Evolutionary conservation across 345 rosid species (phyloP).

Genomic region (Gossypium ekmanianum): DNA sequence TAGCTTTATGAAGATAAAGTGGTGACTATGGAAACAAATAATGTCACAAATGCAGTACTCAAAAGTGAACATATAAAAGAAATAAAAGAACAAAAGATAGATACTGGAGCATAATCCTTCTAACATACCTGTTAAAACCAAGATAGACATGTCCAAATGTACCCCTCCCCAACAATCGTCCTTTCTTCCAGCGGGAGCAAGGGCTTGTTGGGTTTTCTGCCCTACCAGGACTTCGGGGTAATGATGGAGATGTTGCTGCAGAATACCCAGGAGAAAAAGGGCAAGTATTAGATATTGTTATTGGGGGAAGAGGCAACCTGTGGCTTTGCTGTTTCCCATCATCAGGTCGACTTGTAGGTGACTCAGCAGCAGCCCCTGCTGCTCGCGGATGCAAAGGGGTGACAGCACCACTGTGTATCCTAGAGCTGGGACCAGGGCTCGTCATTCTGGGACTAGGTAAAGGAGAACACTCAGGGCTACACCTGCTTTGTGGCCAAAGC

Average conservation of each 20-base stretch:
- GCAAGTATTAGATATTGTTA: constrained; percentile 60
- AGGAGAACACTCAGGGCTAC: constrained; percentile 97
- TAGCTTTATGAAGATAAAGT: not conserved
- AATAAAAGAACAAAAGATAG: not conserved
- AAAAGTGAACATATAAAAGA: not conserved
- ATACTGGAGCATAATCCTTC: not conserved
- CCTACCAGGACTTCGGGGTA: constrained; percentile 92
- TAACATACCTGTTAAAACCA: constrained; percentile 61
- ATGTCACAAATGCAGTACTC: not conserved
- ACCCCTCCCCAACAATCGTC: constrained; percentile 59
- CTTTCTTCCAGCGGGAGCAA: constrained; percentile 63
- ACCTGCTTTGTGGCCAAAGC: constrained; percentile 90
- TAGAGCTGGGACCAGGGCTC: constrained; percentile 95
- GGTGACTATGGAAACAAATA: not conserved
- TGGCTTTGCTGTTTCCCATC: constrained; percentile 88
- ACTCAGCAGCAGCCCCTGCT: constrained; percentile 61
- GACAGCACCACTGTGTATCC: constrained; percentile 97
- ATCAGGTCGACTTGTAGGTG: constrained; percentile 64
- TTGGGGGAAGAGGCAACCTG: constrained; percentile 85
- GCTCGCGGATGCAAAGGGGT: constrained; percentile 96
- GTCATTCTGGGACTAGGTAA: constrained; percentile 94
- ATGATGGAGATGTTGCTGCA: constrained; percentile 86
- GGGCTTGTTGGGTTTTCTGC: constrained; percentile 72
- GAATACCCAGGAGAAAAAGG: constrained; percentile 89
- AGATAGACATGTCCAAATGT: constrained; percentile 65